A percentile compares a stretch with the other conserved stretches of the same genome.
Conservation (phyloP, 192 early-diverging fungal genomes). For the Podila epicladia region DNA sequence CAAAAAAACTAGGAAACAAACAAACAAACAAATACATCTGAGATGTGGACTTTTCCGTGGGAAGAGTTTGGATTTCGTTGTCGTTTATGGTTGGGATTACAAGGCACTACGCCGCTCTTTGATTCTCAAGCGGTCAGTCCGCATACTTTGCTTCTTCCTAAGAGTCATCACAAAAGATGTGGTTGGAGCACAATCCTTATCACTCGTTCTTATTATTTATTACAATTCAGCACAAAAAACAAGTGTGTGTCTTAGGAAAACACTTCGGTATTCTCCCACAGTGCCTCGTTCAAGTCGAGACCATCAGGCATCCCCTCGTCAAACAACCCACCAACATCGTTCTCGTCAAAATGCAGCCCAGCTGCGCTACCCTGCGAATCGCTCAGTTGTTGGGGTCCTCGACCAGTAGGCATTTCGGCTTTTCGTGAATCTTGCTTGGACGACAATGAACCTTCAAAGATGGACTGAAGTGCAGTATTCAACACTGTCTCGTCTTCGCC, state of each 20-base stretch:
- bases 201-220: too few relatives aligned
- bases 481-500: conserved; percentile 34
- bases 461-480: conserved; percentile 24
- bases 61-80: too few relatives aligned
- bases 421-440: neutral
- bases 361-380: neutral
- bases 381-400: neutral
- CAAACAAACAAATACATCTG: too few relatives aligned
- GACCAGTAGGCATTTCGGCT: neutral
- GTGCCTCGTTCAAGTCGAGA: conserved; percentile 29
- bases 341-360: neutral
- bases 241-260: conserved; percentile 16
- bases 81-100: too few relatives aligned
- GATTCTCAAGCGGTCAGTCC: too few relatives aligned
- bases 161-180: too few relatives aligned
- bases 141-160: too few relatives aligned
- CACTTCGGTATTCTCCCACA: conserved; percentile 39
- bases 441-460: conserved; percentile 14
- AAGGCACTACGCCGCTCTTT: too few relatives aligned
- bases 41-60: too few relatives aligned
- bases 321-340: conserved; percentile 23
- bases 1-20: too few relatives aligned
- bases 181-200: too few relatives aligned
- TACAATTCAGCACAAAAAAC: neutral
- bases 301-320: conserved; percentile 42